Percentiles rank a stretch among this genome's conserved stretches.
These are phyloP conservation scores for Fusarium newnesense DNA, from an alignment of 2,329 filamentous ascomycete species.

Conservation along the genomic window DNA sequence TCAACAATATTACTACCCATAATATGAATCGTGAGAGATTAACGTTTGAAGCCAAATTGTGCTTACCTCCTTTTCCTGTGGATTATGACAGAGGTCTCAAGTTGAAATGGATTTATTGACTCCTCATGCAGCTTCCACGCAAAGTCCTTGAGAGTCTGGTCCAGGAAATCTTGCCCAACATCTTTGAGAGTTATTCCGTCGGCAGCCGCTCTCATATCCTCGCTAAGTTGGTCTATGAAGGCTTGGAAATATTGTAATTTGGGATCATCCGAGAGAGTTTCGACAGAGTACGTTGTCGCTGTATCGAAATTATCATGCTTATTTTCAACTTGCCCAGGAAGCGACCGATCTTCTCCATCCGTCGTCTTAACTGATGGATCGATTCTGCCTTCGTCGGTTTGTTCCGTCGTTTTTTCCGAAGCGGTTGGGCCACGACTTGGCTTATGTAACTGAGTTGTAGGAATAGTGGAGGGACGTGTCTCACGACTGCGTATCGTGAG, in stretches of 20 bases:
- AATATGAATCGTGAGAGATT: not conserved
- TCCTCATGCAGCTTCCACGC: slow-evolving; percentile 9
- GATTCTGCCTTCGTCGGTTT: too few species aligned
- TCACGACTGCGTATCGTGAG: not conserved
- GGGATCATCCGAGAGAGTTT: not conserved
- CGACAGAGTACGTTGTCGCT: not conserved
- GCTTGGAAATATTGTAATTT: not conserved
- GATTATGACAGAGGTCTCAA: not conserved
- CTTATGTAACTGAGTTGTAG: rapidly evolving
- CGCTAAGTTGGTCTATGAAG: not conserved
- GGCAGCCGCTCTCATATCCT: not conserved
- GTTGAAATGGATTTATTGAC: not conserved
- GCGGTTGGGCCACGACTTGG: too few species aligned
- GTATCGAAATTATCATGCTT: not conserved
- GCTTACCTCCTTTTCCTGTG: not conserved
- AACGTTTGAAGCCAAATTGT: rapidly evolving
- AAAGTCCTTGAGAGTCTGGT: not conserved
- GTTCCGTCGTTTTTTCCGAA: too few species aligned
- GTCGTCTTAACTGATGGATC: too few species aligned
- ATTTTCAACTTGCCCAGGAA: rapidly evolving
- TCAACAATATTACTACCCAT: not conserved
- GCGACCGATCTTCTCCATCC: too few species aligned
- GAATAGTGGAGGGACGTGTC: not conserved
- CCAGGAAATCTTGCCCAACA: not conserved
- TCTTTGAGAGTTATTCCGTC: not conserved